Evolutionary conservation across 768 basidiomycete species (phyloP), one percentile per base, ranked within the genome.

Genomic region (Amylocystis lapponica): DNA sequence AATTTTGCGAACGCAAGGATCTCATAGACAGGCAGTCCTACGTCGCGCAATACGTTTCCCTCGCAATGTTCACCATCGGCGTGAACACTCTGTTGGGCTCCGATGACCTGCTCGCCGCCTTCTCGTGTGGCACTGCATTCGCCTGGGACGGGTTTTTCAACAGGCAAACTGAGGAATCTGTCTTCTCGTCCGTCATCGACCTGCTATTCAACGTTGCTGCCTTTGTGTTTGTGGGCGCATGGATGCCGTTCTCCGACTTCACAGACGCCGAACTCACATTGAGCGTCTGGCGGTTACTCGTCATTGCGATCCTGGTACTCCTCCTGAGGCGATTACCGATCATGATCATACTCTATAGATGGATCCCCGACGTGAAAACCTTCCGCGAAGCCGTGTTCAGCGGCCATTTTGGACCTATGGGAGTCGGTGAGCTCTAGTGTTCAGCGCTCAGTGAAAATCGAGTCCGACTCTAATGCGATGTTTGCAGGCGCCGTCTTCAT

Each of bases 91-190:
- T 96, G 9, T 72, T 97, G 22, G 93, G 93, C 25, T 85, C 89
- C 10, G 93, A 97, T 65, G 94, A 97, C 63, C 79, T 99, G 16
- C 74, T 99, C 7, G 90, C 94, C 13, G 86, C 95, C 1, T 99
- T 98, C 62, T 81, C 83, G 5, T 97, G 94, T 57, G 96, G 96
- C 14, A 84, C 90, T 4, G 90, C 92, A 2, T 99, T 97, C 60
- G 95, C 92, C 0, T 96, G 92, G 92, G 93, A 95, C 58, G 91
- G 83, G 27, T 94, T 92, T 68, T 88, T 88, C 71, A 90, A 91
- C 63, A 78, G 80, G 45, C 90, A 93, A 56, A 96, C 93, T 0
- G 94, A 96, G 59, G 94, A 97, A 61, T 79, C 89, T 22, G 83
- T 92, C 48, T 99, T 99, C 71, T 88, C 84, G 52, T 91, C 89